A percentile compares a stretch with the other conserved stretches of the same genome.
Conservation (phyloP, 805 yeast genomes). For the Hyphopichia homilentoma region DNA sequence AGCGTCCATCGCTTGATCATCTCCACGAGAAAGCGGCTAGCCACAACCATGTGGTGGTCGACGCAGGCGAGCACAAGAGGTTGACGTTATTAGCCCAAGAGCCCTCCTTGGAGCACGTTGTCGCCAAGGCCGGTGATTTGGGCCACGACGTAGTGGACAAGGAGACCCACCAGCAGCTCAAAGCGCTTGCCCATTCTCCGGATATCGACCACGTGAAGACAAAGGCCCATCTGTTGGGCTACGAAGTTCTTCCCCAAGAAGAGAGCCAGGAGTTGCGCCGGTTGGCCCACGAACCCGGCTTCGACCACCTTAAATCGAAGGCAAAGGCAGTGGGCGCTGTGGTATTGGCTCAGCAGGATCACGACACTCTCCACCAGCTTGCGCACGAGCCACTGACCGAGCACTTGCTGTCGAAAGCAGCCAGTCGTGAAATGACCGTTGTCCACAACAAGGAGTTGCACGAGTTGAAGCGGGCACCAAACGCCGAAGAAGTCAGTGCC, state of each 20-base stretch:
- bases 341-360: conserved; percentile 3
- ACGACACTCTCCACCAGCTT: conserved; percentile 4
- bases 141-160: conserved; percentile 6
- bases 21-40: conserved; percentile 20
- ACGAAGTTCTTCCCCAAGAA: conserved; percentile 6
- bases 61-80: not conserved
- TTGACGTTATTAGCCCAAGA: conserved; percentile 2
- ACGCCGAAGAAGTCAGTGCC: not conserved
- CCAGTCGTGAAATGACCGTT: conserved; percentile 2
- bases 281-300: conserved; percentile 14
- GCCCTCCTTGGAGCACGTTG: conserved; percentile 5
- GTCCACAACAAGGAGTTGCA: not conserved
- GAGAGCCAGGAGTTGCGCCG: conserved; percentile 9
- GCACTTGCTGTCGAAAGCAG: too few species aligned
- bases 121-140: conserved; percentile 13
- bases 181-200: conserved; percentile 19
- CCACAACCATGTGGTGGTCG: conserved; percentile 9
- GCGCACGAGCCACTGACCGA: conserved; percentile 9
- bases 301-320: conserved; percentile 15
- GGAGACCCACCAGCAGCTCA: conserved; percentile 9
- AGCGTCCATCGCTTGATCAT: conserved; percentile 25
- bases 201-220: conserved; percentile 11
- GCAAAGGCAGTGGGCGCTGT: conserved; percentile 8
- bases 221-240: conserved; percentile 9
- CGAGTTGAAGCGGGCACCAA: not conserved